Conservation (phyloP, 2,329 filamentous ascomycete species). For the Colletotrichum sp. region DNA sequence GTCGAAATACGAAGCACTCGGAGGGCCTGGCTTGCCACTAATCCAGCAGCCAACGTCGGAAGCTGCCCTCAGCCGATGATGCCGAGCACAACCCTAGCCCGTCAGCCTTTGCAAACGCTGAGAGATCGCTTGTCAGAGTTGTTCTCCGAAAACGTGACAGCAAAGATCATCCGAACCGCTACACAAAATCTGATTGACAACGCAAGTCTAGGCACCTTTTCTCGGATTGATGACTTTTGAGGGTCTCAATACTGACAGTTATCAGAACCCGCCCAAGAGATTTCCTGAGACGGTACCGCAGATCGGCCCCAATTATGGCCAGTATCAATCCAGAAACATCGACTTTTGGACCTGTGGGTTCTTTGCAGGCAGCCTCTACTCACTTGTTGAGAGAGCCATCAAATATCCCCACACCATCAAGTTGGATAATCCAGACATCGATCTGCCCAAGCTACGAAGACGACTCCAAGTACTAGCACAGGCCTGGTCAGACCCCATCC, state of each 20-base stretch:
- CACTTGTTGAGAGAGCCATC: conserved; percentile 34
- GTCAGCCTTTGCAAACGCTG: background rate
- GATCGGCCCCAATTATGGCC: background rate
- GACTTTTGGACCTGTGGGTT: conserved; percentile 29
- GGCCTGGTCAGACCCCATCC: conserved; percentile 38
- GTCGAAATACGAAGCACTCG: background rate
- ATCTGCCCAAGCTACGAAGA: background rate
- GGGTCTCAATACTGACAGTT: background rate
- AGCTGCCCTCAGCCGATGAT: background rate
- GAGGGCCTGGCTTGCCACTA: background rate
- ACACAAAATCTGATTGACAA: background rate
- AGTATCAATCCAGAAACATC: background rate
- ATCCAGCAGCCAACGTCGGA: background rate
- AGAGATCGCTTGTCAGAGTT: background rate
- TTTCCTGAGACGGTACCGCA: conserved; percentile 2
- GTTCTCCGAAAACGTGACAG: conserved; percentile 9
- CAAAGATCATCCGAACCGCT: conserved; percentile 17
- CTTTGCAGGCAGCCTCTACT: conserved; percentile 41
- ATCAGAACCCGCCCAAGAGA: background rate
- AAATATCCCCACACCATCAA: conserved; percentile 17
- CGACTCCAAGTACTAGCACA: conserved; percentile 25
- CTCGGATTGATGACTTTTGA: background rate
- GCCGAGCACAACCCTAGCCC: background rate
- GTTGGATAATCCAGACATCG: background rate
- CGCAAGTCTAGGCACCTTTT: background rate